phyloP scores from a whole-genome alignment of 2,329 filamentous ascomycete genomes.

The Stemphylium vesicarium region DNA sequence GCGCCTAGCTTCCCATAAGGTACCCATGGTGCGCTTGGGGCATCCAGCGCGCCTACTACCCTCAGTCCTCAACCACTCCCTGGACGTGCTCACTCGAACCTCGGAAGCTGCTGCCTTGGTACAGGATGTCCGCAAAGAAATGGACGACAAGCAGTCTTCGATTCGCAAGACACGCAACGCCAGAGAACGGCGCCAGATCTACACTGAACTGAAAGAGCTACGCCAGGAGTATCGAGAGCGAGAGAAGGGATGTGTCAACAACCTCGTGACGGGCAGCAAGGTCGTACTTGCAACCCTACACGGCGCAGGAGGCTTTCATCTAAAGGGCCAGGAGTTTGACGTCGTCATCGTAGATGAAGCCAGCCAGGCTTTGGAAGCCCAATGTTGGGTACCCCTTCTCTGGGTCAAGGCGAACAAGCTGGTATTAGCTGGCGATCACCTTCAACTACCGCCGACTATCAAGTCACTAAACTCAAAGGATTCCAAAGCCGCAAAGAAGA shows the following conservation, averaged over 20 bases:
- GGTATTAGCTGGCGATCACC: slow-evolving; percentile 89
- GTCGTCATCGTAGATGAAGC: slow-evolving; percentile 96
- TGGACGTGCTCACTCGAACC: slow-evolving; percentile 88
- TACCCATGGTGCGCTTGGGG: slow-evolving; percentile 87
- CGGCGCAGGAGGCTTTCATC: slow-evolving; percentile 84
- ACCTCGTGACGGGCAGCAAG: slow-evolving; percentile 76
- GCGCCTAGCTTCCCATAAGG: slow-evolving; percentile 80
- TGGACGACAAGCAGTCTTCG: slow-evolving; percentile 88
- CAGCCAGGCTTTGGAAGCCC: slow-evolving; percentile 92
- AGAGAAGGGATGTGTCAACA: slow-evolving; percentile 79
- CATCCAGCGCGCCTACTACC: slow-evolving; percentile 91
- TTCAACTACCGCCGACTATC: slow-evolving; percentile 93
- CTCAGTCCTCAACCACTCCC: slow-evolving; percentile 84
- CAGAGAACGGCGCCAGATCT: slow-evolving; percentile 79
- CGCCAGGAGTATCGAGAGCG: slow-evolving; percentile 87
- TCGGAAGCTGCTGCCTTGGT: slow-evolving; percentile 91
- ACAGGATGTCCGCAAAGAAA: slow-evolving; percentile 86
- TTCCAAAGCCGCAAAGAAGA: slow-evolving; percentile 41
- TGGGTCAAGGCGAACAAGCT: slow-evolving; percentile 75
- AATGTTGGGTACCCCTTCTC: slow-evolving; percentile 93
- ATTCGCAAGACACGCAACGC: slow-evolving; percentile 86
- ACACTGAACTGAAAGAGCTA: slow-evolving; percentile 81
- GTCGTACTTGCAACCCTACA: slow-evolving; percentile 93
- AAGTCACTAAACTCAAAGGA: slow-evolving; percentile 69
- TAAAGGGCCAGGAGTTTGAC: slow-evolving; percentile 82